phyloP scores from a whole-genome alignment of 352 stramenopile genomes.

The Globisporangium paddicum region DNA sequence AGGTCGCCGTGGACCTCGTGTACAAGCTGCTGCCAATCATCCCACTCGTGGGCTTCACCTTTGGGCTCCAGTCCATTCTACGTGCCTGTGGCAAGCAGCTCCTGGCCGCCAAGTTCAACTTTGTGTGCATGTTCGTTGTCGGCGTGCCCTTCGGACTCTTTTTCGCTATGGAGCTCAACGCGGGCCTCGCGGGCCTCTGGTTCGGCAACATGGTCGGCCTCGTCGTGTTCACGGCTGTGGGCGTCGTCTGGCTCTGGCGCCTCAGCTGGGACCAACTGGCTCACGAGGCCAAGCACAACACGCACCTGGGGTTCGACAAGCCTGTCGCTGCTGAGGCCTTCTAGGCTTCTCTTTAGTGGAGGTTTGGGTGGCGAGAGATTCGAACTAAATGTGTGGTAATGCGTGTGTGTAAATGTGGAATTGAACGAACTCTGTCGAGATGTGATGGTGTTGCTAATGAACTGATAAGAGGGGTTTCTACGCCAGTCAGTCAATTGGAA shows the following conservation, averaged over 20 bases:
- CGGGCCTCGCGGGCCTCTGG: constrained; percentile 38
- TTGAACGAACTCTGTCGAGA: background rate
- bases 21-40: background rate
- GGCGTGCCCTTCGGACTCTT: constrained; percentile 1
- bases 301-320: constrained; percentile 11
- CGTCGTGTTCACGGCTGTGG: constrained; percentile 28
- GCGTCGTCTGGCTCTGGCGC: constrained; percentile 13
- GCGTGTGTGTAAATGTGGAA: background rate
- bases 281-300: constrained; percentile 13
- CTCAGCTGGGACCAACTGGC: constrained; percentile 11
- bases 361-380: background rate
- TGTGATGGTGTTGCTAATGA: background rate
- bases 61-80: background rate
- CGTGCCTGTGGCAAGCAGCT: background rate
- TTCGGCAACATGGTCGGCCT: constrained; percentile 47
- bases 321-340: background rate
- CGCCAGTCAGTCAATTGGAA: no score
- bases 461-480: no score
- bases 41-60: background rate
- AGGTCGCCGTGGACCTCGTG: background rate
- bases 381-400: background rate
- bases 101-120: background rate
- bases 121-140: background rate
- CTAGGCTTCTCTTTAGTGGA: background rate
- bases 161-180: constrained; percentile 7